A percentile compares a stretch with the other conserved stretches of the same genome.
phyloP scores from a whole-genome alignment of 495 filamentous ascomycete genomes.

The Bombardia bombarda region DNA sequence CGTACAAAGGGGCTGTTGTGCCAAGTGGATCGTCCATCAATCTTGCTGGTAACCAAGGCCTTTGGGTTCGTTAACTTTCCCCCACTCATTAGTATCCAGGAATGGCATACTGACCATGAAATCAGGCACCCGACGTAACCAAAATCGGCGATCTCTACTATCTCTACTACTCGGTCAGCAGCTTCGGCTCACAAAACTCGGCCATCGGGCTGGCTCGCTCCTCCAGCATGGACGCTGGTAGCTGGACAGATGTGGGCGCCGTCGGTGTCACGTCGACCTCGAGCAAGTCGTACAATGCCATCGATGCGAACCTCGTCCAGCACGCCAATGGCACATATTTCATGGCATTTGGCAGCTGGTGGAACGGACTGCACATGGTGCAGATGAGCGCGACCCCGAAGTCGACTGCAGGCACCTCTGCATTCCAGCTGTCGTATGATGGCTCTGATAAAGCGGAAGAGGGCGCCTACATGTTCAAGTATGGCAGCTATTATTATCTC shows the following conservation, averaged over 20 bases:
- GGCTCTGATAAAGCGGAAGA: conserved; percentile 47
- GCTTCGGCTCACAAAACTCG: conserved; percentile 54
- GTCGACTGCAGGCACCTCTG: conserved; percentile 21
- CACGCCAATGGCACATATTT: conserved; percentile 36
- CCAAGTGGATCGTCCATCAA: conserved; percentile 49
- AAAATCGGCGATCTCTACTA: conserved; percentile 52
- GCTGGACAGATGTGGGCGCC: conserved; percentile 50
- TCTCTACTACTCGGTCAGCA: conserved; percentile 63
- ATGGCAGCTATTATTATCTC: conserved; percentile 55
- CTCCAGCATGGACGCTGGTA: conserved; percentile 47
- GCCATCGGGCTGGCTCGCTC: conserved; percentile 65
- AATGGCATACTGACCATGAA: no score
- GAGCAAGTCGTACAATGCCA: conserved; percentile 55
- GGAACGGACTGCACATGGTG: conserved; percentile 59
- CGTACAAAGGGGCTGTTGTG: conserved; percentile 47
- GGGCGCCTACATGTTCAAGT: conserved; percentile 48
- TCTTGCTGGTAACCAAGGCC: conserved; percentile 43
- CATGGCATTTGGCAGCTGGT: conserved; percentile 64
- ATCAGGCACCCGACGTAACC: conserved; percentile 61
- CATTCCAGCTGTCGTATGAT: conserved; percentile 49
- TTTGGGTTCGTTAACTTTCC: conserved; percentile 46
- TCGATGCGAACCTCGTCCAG: conserved; percentile 56
- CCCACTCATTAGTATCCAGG: background rate
- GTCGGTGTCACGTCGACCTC: conserved; percentile 41
- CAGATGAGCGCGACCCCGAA: conserved; percentile 33